These are phyloP conservation scores for Penicillium silybi DNA, from an alignment of 495 filamentous ascomycete species.

Conservation along the genomic window DNA sequence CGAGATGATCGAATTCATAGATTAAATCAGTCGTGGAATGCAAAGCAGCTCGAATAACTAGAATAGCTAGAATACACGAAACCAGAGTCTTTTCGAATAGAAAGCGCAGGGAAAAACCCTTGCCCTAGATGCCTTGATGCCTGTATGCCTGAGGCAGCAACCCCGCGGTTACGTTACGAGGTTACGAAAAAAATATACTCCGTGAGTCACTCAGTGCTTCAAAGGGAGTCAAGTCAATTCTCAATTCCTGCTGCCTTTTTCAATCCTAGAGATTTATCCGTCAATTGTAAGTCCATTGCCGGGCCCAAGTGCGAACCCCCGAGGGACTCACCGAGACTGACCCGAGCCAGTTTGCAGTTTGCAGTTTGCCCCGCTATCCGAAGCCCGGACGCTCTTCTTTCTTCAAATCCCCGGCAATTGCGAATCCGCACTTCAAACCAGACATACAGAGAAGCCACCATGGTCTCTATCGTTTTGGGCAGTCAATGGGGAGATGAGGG, in stretches of 20 bases:
- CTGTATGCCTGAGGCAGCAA: conserved; percentile 1
- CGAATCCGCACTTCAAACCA: conserved; percentile 9
- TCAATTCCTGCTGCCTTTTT: too few species aligned
- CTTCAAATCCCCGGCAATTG: conserved; percentile 14
- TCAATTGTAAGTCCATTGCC: conserved; percentile 1
- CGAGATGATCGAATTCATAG: too few species aligned
- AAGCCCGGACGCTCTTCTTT: conserved; percentile 23
- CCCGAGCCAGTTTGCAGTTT: conserved; percentile 16
- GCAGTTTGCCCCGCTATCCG: conserved; percentile 21
- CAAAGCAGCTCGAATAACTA: too few species aligned
- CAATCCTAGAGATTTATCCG: too few species aligned
- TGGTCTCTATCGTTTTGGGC: conserved; percentile 61
- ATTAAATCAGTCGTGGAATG: too few species aligned
- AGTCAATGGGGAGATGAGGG: conserved; percentile 70
- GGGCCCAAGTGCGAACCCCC: not conserved
- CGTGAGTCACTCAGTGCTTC: conserved; percentile 17
- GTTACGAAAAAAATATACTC: conserved; percentile 12
- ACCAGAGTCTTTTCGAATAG: not conserved
- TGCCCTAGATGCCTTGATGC: conserved; percentile 8
- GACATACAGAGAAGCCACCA: conserved; percentile 18
- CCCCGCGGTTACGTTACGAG: conserved; percentile 1
- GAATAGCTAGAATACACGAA: not conserved
- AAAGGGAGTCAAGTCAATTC: conserved; percentile 6
- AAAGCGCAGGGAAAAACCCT: not conserved
- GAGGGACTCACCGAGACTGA: conserved; percentile 18